Conservation (phyloP, 768 basidiomycete species). For the Cystofilobasidium capitatum region DNA sequence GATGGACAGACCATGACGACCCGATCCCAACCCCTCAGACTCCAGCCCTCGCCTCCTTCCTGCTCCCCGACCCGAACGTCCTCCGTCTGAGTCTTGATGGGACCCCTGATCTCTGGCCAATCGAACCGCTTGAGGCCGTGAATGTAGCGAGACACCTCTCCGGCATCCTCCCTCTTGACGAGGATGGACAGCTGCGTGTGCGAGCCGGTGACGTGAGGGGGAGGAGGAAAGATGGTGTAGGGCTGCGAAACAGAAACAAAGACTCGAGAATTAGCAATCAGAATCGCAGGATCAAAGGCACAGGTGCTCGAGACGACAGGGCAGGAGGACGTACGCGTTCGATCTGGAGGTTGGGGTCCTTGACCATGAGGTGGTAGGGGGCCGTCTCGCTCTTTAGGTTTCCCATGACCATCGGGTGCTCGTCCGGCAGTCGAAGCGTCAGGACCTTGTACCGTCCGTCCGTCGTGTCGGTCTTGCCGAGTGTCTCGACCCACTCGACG, state of each 20-base stretch:
- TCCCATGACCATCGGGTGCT: slow-evolving; percentile 17
- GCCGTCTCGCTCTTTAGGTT: slow-evolving; percentile 17
- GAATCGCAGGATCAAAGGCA: not conserved
- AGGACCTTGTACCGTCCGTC: slow-evolving; percentile 23
- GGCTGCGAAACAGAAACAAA: slow-evolving; percentile 6
- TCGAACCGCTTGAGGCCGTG: slow-evolving; percentile 19
- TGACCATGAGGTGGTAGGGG: slow-evolving; percentile 26
- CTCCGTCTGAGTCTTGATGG: slow-evolving; percentile 16
- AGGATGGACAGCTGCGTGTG: slow-evolving; percentile 22
- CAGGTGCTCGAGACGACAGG: not conserved
- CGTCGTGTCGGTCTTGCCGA: slow-evolving; percentile 9
- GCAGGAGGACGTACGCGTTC: slow-evolving; percentile 17
- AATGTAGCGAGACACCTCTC: slow-evolving; percentile 24
- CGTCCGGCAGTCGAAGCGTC: slow-evolving; percentile 23
- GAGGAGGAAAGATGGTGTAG: slow-evolving; percentile 26
- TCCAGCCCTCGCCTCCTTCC: slow-evolving; percentile 18
- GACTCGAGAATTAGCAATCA: not conserved
- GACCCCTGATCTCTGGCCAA: slow-evolving; percentile 25
- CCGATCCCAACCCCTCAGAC: slow-evolving; percentile 20
- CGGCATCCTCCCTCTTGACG: slow-evolving; percentile 21
- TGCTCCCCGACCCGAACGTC: slow-evolving; percentile 9
- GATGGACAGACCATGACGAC: slow-evolving; percentile 24
- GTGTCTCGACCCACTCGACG: slow-evolving; percentile 25
- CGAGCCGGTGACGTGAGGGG: slow-evolving; percentile 15
- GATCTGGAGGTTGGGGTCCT: slow-evolving; percentile 24